Conservation (phyloP, 1,284 basidiomycete genomes). For the Hymenochaete sp. region DNA sequence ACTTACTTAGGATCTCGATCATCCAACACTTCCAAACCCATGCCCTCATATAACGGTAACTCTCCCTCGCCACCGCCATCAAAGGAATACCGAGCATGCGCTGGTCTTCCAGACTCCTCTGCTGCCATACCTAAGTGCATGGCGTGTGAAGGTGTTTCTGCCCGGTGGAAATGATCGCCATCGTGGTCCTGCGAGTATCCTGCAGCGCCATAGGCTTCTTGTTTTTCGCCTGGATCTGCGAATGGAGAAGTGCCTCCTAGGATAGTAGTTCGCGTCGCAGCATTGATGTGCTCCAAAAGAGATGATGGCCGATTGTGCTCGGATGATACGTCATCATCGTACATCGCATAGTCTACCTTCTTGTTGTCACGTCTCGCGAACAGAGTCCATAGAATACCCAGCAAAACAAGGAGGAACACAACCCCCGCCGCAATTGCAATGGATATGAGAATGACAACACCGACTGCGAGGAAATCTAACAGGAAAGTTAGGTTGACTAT, state of each 20-base stretch:
- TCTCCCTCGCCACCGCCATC: constrained; percentile 72
- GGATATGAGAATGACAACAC: constrained; percentile 92
- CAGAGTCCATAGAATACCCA: constrained; percentile 86
- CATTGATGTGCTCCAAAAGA: constrained; percentile 80
- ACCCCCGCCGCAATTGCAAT: constrained; percentile 95
- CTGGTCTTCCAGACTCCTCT: constrained; percentile 62
- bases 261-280: constrained; percentile 73
- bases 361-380: constrained; percentile 71
- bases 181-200: constrained; percentile 52
- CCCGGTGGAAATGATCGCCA: constrained; percentile 62
- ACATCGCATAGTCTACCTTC: constrained; percentile 42
- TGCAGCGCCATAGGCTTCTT: constrained; percentile 32
- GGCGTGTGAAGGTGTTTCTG: constrained; percentile 71
- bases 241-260: constrained; percentile 41
- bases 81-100: constrained; percentile 73
- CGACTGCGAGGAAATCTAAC: constrained; percentile 79
- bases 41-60: constrained; percentile 57
- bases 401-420: constrained; percentile 82
- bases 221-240: constrained; percentile 43
- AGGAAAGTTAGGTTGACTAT: constrained; percentile 13
- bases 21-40: constrained; percentile 68
- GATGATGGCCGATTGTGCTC: constrained; percentile 69
- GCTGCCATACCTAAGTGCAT: constrained; percentile 44
- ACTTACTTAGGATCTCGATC: constrained; percentile 73
- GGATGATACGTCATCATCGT: constrained; percentile 69